Evolutionary conservation across 1,284 basidiomycete species (phyloP).

Genomic region (Megacollybia platyphylla): DNA sequence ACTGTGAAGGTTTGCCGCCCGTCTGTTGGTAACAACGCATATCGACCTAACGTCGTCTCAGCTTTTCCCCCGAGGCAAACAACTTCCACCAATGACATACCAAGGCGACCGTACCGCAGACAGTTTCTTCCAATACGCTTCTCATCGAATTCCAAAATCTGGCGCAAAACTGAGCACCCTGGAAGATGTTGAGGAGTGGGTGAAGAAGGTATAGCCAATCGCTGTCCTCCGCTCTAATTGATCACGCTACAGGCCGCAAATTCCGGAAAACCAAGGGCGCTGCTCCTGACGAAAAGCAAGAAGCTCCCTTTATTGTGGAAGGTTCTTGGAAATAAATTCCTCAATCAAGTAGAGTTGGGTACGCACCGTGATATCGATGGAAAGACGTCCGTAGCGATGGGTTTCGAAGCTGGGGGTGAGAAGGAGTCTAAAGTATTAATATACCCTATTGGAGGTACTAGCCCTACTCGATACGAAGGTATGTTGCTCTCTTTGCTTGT

Average conservation of each 20-base stretch:
- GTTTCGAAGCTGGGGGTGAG: slow-evolving; percentile 35
- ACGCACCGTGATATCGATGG: slow-evolving; percentile 60
- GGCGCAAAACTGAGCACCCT: slow-evolving; percentile 52
- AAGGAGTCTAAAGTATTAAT: slow-evolving; percentile 54
- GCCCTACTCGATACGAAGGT: slow-evolving; percentile 52
- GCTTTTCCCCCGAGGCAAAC: slow-evolving; percentile 67
- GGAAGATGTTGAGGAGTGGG: slow-evolving; percentile 49
- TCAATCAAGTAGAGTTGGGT: slow-evolving; percentile 53
- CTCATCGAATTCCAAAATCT: slow-evolving; percentile 57
- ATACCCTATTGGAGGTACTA: slow-evolving; percentile 44
- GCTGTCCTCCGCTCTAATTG: neutral
- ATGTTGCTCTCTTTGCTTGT: slow-evolving; percentile 4
- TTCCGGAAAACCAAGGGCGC: slow-evolving; percentile 43
- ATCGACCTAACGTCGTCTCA: slow-evolving; percentile 12
- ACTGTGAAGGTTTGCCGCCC: slow-evolving; percentile 58
- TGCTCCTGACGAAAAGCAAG: slow-evolving; percentile 67
- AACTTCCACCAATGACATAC: slow-evolving; percentile 57
- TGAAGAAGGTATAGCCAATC: slow-evolving; percentile 34
- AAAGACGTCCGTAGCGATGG: slow-evolving; percentile 40
- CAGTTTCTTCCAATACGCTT: slow-evolving; percentile 69
- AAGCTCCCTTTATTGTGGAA: slow-evolving; percentile 81
- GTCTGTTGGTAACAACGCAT: slow-evolving; percentile 1
- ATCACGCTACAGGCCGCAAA: slow-evolving; percentile 19
- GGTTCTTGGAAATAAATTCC: slow-evolving; percentile 67
- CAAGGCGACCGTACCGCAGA: slow-evolving; percentile 62